A percentile compares a stretch with the other conserved stretches of the same genome.
Evolutionary conservation across 2,329 filamentous ascomycete species (phyloP).

Genomic region (Diplodia corticola): DNA sequence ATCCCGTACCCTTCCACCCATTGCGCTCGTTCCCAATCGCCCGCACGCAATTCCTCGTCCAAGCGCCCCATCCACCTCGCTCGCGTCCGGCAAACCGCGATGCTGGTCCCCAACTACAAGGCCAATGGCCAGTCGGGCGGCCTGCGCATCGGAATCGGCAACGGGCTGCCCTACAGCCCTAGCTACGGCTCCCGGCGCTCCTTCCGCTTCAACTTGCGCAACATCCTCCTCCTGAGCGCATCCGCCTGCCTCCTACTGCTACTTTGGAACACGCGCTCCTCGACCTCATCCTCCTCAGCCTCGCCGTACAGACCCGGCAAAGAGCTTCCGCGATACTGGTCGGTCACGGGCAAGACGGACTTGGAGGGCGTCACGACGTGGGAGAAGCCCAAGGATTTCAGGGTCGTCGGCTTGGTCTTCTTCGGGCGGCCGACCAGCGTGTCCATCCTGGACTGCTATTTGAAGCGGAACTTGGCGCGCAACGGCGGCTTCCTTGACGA

Average conservation of each 20-base stretch:
- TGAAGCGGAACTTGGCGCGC: constrained; percentile 42
- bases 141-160: constrained; percentile 12
- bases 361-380: constrained; percentile 29
- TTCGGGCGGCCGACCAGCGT: constrained; percentile 38
- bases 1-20: neutral
- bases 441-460: constrained; percentile 45
- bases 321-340: constrained; percentile 41
- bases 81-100: neutral
- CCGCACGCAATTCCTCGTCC: neutral
- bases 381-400: constrained; percentile 38
- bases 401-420: constrained; percentile 44
- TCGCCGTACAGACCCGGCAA: neutral
- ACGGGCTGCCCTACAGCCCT: constrained; percentile 1
- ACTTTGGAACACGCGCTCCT: constrained; percentile 13
- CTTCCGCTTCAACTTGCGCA: constrained; percentile 16
- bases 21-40: neutral
- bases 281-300: neutral
- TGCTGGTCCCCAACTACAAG: neutral
- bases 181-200: constrained; percentile 1
- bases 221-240: constrained; percentile 3
- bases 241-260: constrained; percentile 15
- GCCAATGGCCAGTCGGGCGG: neutral
- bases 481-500: constrained; percentile 46
- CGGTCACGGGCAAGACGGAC: constrained; percentile 40
- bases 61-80: neutral